Conservation (phyloP, 2,329 filamentous ascomycete genomes). For the Diaporthe velutina region DNA sequence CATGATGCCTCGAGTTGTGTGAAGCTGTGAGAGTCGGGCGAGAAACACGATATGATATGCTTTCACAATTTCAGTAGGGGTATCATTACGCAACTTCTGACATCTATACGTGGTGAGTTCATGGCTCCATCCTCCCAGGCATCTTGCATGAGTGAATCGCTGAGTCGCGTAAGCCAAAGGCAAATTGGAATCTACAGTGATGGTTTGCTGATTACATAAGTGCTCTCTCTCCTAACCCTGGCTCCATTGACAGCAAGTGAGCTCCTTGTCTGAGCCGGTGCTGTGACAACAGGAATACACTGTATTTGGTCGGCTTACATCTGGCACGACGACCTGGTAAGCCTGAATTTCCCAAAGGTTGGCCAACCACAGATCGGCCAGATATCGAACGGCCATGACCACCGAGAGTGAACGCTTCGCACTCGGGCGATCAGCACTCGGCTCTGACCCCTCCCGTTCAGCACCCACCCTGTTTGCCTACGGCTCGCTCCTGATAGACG, state of each 20-base stretch:
- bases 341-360: no score
- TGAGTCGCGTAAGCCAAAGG: background rate
- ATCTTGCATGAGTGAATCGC: background rate
- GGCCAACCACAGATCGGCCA: background rate
- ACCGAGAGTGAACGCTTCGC: conserved; percentile 17
- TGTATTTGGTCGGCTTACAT: background rate
- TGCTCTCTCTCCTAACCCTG: conserved; percentile 4
- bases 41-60: no score
- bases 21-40: background rate
- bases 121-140: background rate
- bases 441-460: conserved; percentile 6
- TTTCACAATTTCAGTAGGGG: background rate
- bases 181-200: background rate
- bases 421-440: conserved; percentile 15
- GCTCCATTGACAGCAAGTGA: background rate
- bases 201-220: conserved; percentile 1
- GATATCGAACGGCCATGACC: background rate
- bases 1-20: background rate
- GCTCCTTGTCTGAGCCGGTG: no score
- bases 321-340: background rate
- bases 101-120: background rate
- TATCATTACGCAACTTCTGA: background rate
- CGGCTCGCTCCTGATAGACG: conserved; percentile 37
- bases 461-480: conserved; percentile 37
- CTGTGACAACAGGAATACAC: background rate